phyloP scores from a whole-genome alignment of 2,329 filamentous ascomycete species.

The Alternaria alternata region DNA sequence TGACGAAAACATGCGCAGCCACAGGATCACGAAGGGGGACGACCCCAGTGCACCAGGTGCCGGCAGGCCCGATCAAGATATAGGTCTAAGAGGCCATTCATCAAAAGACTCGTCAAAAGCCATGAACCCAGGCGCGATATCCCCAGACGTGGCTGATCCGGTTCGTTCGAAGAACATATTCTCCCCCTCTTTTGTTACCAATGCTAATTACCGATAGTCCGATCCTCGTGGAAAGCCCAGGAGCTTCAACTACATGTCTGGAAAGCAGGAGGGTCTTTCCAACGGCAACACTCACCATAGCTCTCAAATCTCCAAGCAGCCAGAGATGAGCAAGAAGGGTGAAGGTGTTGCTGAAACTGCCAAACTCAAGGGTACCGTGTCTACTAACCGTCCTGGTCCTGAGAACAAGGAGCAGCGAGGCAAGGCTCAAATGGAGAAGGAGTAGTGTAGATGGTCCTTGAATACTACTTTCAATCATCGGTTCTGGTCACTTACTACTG shows the following conservation, averaged over 20 bases:
- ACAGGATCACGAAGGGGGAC: background rate
- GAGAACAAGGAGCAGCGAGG: slow-evolving; percentile 47
- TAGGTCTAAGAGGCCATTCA: background rate
- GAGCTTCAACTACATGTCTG: slow-evolving; percentile 54
- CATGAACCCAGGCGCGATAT: slow-evolving; percentile 7
- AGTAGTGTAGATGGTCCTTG: slow-evolving; percentile 19
- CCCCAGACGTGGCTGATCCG: slow-evolving; percentile 41
- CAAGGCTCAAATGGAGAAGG: slow-evolving; percentile 37
- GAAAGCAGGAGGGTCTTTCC: slow-evolving; percentile 62
- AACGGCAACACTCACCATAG: slow-evolving; percentile 63
- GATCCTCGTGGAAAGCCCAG: slow-evolving; percentile 36
- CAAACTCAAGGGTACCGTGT: slow-evolving; percentile 56
- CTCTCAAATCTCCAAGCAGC: slow-evolving; percentile 52
- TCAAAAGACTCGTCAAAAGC: background rate
- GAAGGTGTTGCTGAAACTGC: slow-evolving; percentile 64
- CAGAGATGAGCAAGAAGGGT: slow-evolving; percentile 63
- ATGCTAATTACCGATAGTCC: slow-evolving; percentile 36
- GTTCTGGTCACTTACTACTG: background rate
- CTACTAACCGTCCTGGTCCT: slow-evolving; percentile 39
- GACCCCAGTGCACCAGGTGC: slow-evolving; percentile 6
- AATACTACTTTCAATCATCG: background rate
- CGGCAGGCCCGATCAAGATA: slow-evolving; percentile 2
- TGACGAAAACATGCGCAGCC: background rate
- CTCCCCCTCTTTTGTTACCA: background rate
- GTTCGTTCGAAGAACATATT: slow-evolving; percentile 18